Evolutionary conservation across 202 grass and related monocot species (phyloP).

Genomic region (Carex arenaria): DNA sequence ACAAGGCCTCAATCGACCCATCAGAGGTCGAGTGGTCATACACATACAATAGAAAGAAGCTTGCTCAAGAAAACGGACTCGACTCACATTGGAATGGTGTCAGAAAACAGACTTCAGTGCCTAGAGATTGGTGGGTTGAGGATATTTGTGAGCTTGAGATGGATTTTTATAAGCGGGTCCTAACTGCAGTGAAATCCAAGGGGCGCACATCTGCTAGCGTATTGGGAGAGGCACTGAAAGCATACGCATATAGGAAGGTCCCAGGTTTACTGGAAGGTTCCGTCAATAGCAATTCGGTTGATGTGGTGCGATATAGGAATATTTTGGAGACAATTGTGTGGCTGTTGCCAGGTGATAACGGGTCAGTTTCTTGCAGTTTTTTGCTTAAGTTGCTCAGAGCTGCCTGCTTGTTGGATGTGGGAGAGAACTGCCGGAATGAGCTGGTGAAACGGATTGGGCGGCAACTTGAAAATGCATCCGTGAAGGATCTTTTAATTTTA

Average conservation of each 20-base stretch:
- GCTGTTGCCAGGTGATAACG: slow-evolving; percentile 57
- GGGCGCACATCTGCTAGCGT: slow-evolving; percentile 41
- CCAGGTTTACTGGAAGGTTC: slow-evolving; percentile 62
- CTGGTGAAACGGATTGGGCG: slow-evolving; percentile 63
- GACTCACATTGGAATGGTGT: slow-evolving; percentile 82
- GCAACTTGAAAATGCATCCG: slow-evolving; percentile 81
- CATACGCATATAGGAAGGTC: slow-evolving; percentile 61
- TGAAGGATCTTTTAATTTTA: slow-evolving; percentile 64
- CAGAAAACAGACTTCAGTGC: slow-evolving; percentile 62
- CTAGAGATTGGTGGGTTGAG: slow-evolving; percentile 97
- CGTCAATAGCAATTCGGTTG: slow-evolving; percentile 36
- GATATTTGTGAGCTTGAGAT: slow-evolving; percentile 90
- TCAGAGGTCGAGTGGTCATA: slow-evolving; percentile 96
- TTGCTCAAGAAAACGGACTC: slow-evolving; percentile 65
- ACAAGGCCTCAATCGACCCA: slow-evolving; percentile 71
- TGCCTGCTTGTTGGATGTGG: slow-evolving; percentile 62
- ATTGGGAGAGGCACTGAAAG: slow-evolving; percentile 84
- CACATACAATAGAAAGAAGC: slow-evolving; percentile 94
- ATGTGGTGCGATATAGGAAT: slow-evolving; percentile 35
- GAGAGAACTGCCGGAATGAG: slow-evolving; percentile 32
- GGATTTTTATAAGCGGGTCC: slow-evolving; percentile 76
- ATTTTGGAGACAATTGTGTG: slow-evolving; percentile 57
- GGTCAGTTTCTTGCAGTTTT: slow-evolving; percentile 75
- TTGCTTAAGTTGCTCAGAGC: slow-evolving; percentile 71
- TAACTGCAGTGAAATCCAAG: slow-evolving; percentile 50